Conservation (phyloP, 1,284 basidiomycete species). For the Cryptococcus sp. region DNA sequence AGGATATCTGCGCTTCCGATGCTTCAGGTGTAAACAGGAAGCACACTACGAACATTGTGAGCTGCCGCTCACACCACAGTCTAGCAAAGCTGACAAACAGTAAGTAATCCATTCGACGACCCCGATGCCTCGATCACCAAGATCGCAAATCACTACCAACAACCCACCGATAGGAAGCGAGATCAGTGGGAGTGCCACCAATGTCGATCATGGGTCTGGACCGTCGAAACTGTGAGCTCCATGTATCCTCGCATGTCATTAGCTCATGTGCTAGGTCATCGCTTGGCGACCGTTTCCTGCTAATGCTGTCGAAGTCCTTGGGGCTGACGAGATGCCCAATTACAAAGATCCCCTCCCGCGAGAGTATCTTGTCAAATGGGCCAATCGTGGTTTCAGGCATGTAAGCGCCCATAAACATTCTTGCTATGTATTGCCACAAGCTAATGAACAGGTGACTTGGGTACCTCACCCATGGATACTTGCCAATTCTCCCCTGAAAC, state of each 20-base stretch:
- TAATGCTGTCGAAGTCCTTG: conserved; percentile 55
- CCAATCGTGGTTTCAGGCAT: conserved; percentile 67
- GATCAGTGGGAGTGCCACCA: conserved; percentile 71
- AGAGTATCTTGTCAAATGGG: conserved; percentile 89
- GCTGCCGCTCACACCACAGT: too few species aligned
- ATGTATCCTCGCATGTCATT: not conserved
- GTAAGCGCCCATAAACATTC: conserved; percentile 38
- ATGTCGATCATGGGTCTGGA: conserved; percentile 67
- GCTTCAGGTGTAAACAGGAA: conserved; percentile 70
- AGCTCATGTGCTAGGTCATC: conserved; percentile 57
- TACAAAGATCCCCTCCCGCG: conserved; percentile 64
- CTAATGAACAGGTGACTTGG: conserved; percentile 55
- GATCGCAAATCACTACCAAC: conserved; percentile 57
- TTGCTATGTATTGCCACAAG: too few species aligned
- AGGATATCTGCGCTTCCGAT: conserved; percentile 63
- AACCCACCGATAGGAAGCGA: conserved; percentile 17
- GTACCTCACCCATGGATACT: conserved; percentile 85
- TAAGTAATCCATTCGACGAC: conserved; percentile 17
- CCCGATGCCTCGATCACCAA: conserved; percentile 14
- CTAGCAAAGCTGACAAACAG: conserved; percentile 8
- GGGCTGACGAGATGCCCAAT: conserved; percentile 52
- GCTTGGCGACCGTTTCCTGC: conserved; percentile 80
- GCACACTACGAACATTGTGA: conserved; percentile 68
- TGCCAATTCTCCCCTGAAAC: conserved; percentile 57
- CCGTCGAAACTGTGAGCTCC: conserved; percentile 58